phyloP scores from a whole-genome alignment of 768 basidiomycete genomes.

The Flagelloscypha sp. region DNA sequence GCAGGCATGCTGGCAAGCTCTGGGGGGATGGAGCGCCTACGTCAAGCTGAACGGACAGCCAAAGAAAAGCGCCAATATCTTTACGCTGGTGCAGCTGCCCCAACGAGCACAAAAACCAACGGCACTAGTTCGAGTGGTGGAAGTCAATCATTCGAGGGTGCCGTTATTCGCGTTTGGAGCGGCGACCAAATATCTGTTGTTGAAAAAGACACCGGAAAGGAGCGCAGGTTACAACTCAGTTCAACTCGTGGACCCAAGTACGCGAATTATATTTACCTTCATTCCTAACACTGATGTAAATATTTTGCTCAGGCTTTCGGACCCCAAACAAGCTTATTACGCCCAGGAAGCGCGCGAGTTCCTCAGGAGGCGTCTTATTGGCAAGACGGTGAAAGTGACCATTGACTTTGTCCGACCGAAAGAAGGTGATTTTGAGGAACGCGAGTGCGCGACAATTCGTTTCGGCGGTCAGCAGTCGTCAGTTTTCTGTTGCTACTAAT shows the following conservation, averaged over 20 bases:
- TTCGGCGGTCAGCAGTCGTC: slow-evolving; percentile 77
- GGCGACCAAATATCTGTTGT: slow-evolving; percentile 83
- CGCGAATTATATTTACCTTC: slow-evolving; percentile 3
- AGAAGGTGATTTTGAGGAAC: slow-evolving; percentile 90
- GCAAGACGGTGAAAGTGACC: slow-evolving; percentile 74
- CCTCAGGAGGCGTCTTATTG: slow-evolving; percentile 85
- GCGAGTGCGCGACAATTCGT: slow-evolving; percentile 85
- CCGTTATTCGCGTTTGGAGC: slow-evolving; percentile 83
- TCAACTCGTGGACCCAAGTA: slow-evolving; percentile 83
- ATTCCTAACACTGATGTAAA: slow-evolving; percentile 5
- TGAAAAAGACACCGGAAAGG: slow-evolving; percentile 64
- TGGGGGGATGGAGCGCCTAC: slow-evolving; percentile 83
- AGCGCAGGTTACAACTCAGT: slow-evolving; percentile 79
- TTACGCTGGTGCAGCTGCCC: slow-evolving; percentile 46
- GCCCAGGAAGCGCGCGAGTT: slow-evolving; percentile 92
- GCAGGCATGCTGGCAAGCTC: slow-evolving; percentile 83
- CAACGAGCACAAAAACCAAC: slow-evolving; percentile 39
- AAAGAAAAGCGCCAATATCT: slow-evolving; percentile 68
- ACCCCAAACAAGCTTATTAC: slow-evolving; percentile 79
- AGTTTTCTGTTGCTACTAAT: slow-evolving; percentile 18
- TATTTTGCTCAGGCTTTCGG: slow-evolving; percentile 59
- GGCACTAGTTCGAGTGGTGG: slow-evolving; percentile 35
- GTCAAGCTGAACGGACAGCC: slow-evolving; percentile 73
- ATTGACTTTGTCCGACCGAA: slow-evolving; percentile 87
- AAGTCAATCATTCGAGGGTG: slow-evolving; percentile 62